Evolutionary conservation across 768 basidiomycete genomes (phyloP).

Genomic region (Phaffia australis): DNA sequence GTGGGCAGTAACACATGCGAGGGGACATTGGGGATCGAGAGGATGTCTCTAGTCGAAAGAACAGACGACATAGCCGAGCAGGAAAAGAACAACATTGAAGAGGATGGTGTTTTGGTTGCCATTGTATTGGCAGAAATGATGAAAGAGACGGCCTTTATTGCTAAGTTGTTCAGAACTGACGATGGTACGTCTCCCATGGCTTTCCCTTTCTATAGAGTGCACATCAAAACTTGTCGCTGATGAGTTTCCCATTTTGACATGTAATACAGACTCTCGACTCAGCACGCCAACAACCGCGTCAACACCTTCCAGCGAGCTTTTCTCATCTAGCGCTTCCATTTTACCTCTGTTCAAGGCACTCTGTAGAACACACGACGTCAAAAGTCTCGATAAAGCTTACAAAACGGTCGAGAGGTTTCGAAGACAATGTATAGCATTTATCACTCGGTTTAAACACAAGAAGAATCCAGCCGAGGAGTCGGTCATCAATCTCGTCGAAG

Average conservation of each 20-base stretch:
- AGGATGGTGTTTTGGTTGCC: too few species aligned
- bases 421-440: slow-evolving; percentile 4
- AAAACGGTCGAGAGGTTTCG: slow-evolving; percentile 5
- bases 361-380: background rate
- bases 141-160: too few species aligned
- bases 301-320: background rate
- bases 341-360: background rate
- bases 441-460: background rate
- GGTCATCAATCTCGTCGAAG: background rate
- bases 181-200: too few species aligned
- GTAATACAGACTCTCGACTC: background rate
- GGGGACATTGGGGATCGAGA: background rate
- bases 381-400: background rate
- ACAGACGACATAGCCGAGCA: background rate
- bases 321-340: background rate
- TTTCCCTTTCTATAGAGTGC: background rate
- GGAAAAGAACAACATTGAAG: background rate
- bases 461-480: background rate
- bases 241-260: too few species aligned
- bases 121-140: too few species aligned
- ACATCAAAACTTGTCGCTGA: background rate
- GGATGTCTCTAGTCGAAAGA: background rate
- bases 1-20: background rate
- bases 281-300: background rate
- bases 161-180: too few species aligned